Conservation (phyloP, 768 basidiomycete genomes). For the Lyophyllum decastes region DNA sequence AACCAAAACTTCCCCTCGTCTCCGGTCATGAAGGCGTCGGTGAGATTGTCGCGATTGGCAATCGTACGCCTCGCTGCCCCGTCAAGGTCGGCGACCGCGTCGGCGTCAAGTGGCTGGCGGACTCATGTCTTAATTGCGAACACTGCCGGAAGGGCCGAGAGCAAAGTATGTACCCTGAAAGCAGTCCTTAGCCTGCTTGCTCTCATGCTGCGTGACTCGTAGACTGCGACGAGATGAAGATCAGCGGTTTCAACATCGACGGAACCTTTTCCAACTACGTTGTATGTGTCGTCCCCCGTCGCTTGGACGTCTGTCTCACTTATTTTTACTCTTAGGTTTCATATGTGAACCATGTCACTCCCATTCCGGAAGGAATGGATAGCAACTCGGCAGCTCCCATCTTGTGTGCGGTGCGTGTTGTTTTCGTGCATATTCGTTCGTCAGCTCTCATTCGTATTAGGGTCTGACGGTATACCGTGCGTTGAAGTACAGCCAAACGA, state of each 20-base stretch:
- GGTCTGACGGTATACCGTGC: conserved; percentile 88
- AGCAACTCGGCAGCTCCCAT: conserved; percentile 74
- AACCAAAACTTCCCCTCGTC: conserved; percentile 64
- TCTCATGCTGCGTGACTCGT: background rate
- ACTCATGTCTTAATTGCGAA: conserved; percentile 74
- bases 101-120: conserved; percentile 81
- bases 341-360: conserved; percentile 72
- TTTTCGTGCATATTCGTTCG: background rate
- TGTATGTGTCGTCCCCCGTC: conserved; percentile 30
- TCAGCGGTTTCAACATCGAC: conserved; percentile 74
- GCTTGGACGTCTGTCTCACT: background rate
- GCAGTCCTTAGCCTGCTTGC: background rate
- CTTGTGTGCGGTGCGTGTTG: conserved; percentile 65
- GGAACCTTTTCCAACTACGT: conserved; percentile 79
- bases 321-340: conserved; percentile 45
- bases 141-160: conserved; percentile 77
- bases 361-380: conserved; percentile 69
- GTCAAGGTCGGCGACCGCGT: conserved; percentile 80
- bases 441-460: conserved; percentile 33
- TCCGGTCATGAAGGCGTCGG: conserved; percentile 90
- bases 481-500: conserved; percentile 67
- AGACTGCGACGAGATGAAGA: conserved; percentile 62
- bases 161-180: conserved; percentile 50
- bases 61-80: conserved; percentile 54
- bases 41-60: conserved; percentile 76